A percentile compares a stretch with the other conserved stretches of the same genome.
These are phyloP conservation scores for Cryptococcus wingfieldii DNA, from an alignment of 1,284 basidiomycete genomes.

Conservation along the genomic window DNA sequence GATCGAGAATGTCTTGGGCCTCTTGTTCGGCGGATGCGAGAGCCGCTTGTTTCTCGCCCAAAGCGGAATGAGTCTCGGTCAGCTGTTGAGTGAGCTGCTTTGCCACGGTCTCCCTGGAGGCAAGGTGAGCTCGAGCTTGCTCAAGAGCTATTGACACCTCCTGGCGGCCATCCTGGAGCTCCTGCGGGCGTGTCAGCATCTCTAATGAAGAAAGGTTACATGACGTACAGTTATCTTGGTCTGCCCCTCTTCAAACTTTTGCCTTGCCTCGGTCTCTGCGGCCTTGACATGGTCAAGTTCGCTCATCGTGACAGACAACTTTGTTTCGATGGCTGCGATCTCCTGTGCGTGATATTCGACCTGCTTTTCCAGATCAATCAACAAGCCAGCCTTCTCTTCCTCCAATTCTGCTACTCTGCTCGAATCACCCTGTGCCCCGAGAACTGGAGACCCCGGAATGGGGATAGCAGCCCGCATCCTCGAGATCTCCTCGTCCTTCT, in stretches of 20 bases:
- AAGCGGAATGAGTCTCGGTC: conserved; percentile 1
- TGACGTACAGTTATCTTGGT: conserved; percentile 15
- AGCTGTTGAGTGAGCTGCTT: conserved; percentile 4
- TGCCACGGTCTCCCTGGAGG: conserved; percentile 1
- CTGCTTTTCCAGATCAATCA: conserved; percentile 5
- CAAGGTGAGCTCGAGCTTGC: not conserved
- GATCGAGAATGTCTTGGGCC: not conserved
- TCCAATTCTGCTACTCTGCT: conserved; percentile 5
- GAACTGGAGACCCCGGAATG: conserved; percentile 14
- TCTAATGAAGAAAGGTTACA: not conserved
- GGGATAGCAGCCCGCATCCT: conserved; percentile 17
- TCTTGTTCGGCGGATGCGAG: not conserved
- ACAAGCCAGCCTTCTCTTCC: conserved; percentile 7
- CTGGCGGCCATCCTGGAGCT: not conserved
- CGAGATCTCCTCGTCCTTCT: conserved; percentile 24
- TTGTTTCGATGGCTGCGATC: conserved; percentile 9
- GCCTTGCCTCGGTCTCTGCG: not conserved
- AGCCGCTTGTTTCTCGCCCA: not conserved
- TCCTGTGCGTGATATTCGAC: conserved; percentile 11
- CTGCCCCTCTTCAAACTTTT: not conserved
- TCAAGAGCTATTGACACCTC: conserved; percentile 5
- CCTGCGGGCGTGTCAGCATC: too few relatives aligned
- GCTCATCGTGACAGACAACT: conserved; percentile 7
- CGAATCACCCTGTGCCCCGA: not conserved
- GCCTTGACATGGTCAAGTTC: not conserved